These are phyloP conservation scores for Hericium rajendrae DNA, from an alignment of 768 basidiomycete genomes.

Conservation along the genomic window DNA sequence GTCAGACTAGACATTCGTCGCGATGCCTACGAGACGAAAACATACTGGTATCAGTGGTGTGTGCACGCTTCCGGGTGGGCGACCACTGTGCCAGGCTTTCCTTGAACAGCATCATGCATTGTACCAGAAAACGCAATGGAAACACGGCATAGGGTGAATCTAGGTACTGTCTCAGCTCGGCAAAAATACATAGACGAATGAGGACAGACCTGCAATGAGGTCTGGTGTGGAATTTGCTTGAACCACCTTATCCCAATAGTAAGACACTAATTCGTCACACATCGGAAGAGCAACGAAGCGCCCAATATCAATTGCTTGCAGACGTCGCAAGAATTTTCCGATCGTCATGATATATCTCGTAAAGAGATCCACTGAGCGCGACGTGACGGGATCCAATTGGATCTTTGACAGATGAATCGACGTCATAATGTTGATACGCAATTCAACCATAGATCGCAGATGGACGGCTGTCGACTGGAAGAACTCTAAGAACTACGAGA, in stretches of 20 bases:
- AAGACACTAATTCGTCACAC: slow-evolving; percentile 61
- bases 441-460: slow-evolving; percentile 41
- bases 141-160: slow-evolving; percentile 57
- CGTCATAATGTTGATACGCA: slow-evolving; percentile 46
- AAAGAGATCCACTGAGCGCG: slow-evolving; percentile 43
- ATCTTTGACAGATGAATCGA: slow-evolving; percentile 28
- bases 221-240: slow-evolving; percentile 50
- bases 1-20: neutral
- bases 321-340: slow-evolving; percentile 72
- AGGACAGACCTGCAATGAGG: slow-evolving; percentile 42
- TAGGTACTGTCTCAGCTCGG: slow-evolving; percentile 18
- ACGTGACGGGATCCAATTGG: slow-evolving; percentile 27
- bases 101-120: slow-evolving; percentile 80
- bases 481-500: slow-evolving; percentile 44
- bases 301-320: slow-evolving; percentile 50
- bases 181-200: neutral
- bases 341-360: slow-evolving; percentile 62
- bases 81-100: slow-evolving; percentile 76
- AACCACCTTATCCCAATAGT: slow-evolving; percentile 75
- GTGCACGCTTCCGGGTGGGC: slow-evolving; percentile 50
- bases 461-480: slow-evolving; percentile 53
- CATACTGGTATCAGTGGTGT: slow-evolving; percentile 50
- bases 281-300: slow-evolving; percentile 56
- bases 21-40: neutral
- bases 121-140: slow-evolving; percentile 73